Percentiles rank a stretch among this genome's conserved stretches.
These are phyloP conservation scores for Metschnikowia noctiluminum DNA, from an alignment of 805 yeast genomes.

Conservation along the genomic window DNA sequence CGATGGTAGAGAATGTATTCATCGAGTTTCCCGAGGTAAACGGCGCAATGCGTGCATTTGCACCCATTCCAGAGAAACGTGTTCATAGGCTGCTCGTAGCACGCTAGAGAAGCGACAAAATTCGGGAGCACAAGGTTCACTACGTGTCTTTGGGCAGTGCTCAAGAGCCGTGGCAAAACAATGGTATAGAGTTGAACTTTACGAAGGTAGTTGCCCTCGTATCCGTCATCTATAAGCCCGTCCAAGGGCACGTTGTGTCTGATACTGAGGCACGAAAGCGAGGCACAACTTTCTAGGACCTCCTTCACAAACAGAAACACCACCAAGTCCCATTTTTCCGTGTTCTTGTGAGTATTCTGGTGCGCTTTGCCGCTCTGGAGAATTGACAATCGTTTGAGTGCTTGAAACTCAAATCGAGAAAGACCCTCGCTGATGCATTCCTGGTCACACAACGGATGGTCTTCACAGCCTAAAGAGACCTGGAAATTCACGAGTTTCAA, in stretches of 20 bases:
- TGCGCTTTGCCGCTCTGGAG: constrained; percentile 29
- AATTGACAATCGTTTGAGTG: constrained; percentile 35
- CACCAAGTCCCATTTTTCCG: constrained; percentile 52
- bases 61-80: constrained; percentile 79
- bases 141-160: constrained; percentile 24
- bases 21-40: constrained; percentile 51
- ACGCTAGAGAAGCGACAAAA: constrained; percentile 54
- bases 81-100: constrained; percentile 69
- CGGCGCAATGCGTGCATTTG: constrained; percentile 54
- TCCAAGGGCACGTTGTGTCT: constrained; percentile 56
- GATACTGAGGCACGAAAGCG: constrained; percentile 44
- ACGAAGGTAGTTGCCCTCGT: constrained; percentile 70
- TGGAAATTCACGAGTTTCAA: constrained; percentile 30
- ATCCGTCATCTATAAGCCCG: constrained; percentile 50
- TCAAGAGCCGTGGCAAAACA: constrained; percentile 42
- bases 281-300: constrained; percentile 23
- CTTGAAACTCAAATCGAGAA: constrained; percentile 30
- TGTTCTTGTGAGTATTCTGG: constrained; percentile 34
- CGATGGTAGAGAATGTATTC: constrained; percentile 61
- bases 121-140: constrained; percentile 54
- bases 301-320: constrained; percentile 33
- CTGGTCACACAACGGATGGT: constrained; percentile 33
- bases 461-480: constrained; percentile 52
- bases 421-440: constrained; percentile 44
- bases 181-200: constrained; percentile 50